Evolutionary conservation across 495 filamentous ascomycete species (phyloP), one percentile per base, ranked within the genome.

Genomic region (Glutinoglossum americanum): DNA sequence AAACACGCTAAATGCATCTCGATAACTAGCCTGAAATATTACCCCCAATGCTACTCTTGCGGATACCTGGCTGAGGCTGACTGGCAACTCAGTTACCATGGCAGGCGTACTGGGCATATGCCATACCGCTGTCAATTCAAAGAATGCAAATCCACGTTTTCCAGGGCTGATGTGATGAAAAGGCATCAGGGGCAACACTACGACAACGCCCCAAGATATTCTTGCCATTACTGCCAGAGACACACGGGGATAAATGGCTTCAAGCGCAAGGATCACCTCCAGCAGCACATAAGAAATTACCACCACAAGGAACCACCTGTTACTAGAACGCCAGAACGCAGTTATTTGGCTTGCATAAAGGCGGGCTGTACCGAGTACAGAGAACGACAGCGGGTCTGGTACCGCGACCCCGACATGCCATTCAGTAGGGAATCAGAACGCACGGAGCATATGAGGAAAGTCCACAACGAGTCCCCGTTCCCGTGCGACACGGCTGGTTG

Each of bases 181-280:
- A 64, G 68, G 1, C 70, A 72, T 44, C 56, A 62, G 27, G 39
- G 59, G 0, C 49, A 58, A 21, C 63, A 67, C 41, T 23, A 49
- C 13, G 56, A 61, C 25, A 54, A 56, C 3, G 47, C 13, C 6
- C 45, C 21, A 33, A 47, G 53, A 0, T 66, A 61, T 54, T 62
- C 64, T 8, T 73, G 69, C 47, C 49, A 45, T 0, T 60, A 63
- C 32, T 72, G 69, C 57, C 67, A 60, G 44, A 66, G 55, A 48
- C 59, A 70, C 58, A 64, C 64, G 33, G 70, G 66, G 27, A 63
- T 57, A n/a, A 57, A 70, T 17, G 66, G 62, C 17, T 72, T 73
- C 56, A 64, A 61, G 23, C 66, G 69, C 23, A 63, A 58, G 23
- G 68, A 73, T 59, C 66, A 73, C 55, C 61, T 71, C 5, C 54